Evolutionary conservation across 2,329 filamentous ascomycete species (phyloP).

Genomic region (Aurifilum marmelostoma): DNA sequence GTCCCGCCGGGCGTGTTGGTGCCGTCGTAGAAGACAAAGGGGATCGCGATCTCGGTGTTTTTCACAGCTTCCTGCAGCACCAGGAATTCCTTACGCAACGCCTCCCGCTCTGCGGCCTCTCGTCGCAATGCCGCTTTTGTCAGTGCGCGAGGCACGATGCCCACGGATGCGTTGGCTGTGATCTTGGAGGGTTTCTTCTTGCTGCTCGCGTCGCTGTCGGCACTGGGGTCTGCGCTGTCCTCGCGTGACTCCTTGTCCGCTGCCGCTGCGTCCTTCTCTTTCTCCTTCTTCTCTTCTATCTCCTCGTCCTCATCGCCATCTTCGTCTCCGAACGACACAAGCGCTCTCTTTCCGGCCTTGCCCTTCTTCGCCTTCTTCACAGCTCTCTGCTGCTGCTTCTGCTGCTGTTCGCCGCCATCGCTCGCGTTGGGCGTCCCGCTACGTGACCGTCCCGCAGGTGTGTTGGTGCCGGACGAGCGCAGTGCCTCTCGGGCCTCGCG

Average conservation of each 20-base stretch:
- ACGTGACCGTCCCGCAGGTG: constrained; percentile 35
- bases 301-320: constrained; percentile 68
- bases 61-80: constrained; percentile 84
- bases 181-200: constrained; percentile 51
- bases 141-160: constrained; percentile 70
- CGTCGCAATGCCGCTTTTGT: constrained; percentile 68
- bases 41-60: constrained; percentile 84
- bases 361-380: constrained; percentile 52
- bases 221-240: constrained; percentile 1
- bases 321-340: constrained; percentile 67
- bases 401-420: constrained; percentile 19
- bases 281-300: constrained; percentile 35
- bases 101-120: constrained; percentile 75
- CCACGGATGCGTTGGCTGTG: constrained; percentile 63
- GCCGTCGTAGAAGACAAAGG: constrained; percentile 97
- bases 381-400: constrained; percentile 37
- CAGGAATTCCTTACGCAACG: constrained; percentile 78
- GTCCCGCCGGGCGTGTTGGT: constrained; percentile 84
- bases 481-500: constrained; percentile 73
- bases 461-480: constrained; percentile 51
- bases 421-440: constrained; percentile 16
- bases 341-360: constrained; percentile 41
- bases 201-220: constrained; percentile 29
- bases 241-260: constrained; percentile 33
- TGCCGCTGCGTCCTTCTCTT: not conserved